Percentiles rank a stretch among this genome's conserved stretches.
Conservation (phyloP, 306 rosid genomes). For the Trifolium pratense region DNA sequence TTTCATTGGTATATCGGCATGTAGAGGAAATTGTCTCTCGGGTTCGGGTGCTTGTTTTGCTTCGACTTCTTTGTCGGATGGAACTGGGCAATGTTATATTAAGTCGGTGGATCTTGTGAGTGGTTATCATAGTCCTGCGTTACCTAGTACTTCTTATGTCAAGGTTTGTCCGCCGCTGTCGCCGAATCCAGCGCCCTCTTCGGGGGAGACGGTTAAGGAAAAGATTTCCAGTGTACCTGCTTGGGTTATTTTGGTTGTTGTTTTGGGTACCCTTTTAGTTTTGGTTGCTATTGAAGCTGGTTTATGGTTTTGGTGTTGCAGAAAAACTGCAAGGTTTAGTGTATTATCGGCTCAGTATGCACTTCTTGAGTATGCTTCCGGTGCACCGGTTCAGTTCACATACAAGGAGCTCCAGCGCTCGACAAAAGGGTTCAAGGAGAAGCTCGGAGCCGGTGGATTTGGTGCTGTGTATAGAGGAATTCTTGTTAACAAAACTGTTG, state of each 20-base stretch:
- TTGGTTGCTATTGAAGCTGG: constrained; percentile 68
- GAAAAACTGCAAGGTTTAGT: constrained; percentile 56
- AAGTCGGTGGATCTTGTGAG: constrained; percentile 37
- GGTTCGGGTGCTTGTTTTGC: constrained; percentile 34
- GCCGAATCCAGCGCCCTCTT: constrained; percentile 45
- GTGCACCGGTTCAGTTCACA: constrained; percentile 86
- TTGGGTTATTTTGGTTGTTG: constrained; percentile 48
- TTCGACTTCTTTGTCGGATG: constrained; percentile 52
- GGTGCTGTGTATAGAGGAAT: constrained; percentile 80
- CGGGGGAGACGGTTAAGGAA: constrained; percentile 23
- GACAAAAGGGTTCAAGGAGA: constrained; percentile 85
- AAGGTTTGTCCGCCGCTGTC: constrained; percentile 50
- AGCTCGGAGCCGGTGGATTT: constrained; percentile 87
- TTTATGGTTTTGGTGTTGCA: constrained; percentile 82
- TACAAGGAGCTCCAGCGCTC: constrained; percentile 74
- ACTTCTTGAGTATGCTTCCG: constrained; percentile 97
- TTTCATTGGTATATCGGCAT: constrained; percentile 1
- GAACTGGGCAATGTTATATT: constrained; percentile 47
- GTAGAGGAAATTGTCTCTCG: constrained; percentile 42
- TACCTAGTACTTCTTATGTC: constrained; percentile 52
- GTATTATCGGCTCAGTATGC: constrained; percentile 73
- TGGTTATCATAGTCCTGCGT: constrained; percentile 43
- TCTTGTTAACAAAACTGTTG: constrained; percentile 69
- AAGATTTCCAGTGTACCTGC: constrained; percentile 43
- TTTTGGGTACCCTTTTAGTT: constrained; percentile 61